Conservation (phyloP, 495 filamentous ascomycete species). For the Penicillium bovifimosum region DNA sequence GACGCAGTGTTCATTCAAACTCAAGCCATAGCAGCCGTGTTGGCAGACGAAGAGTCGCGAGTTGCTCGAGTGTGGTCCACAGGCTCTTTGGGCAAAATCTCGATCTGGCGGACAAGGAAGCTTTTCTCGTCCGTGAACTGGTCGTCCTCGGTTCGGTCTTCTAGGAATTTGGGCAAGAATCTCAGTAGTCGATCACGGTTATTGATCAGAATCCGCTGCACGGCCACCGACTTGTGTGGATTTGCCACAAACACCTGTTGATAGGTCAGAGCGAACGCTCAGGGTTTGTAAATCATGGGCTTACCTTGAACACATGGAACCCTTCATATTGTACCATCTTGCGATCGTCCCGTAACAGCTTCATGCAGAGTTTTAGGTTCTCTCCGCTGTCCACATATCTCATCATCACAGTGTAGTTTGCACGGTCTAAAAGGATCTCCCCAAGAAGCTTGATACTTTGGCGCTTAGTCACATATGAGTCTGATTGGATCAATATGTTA, state of each 20-base stretch:
- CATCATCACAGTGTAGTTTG: slow-evolving; percentile 98
- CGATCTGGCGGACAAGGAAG: slow-evolving; percentile 92
- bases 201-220: slow-evolving; percentile 91
- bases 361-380: slow-evolving; percentile 97
- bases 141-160: slow-evolving; percentile 94
- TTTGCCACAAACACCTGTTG: slow-evolving; percentile 91
- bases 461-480: slow-evolving; percentile 95
- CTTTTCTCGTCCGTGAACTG: slow-evolving; percentile 98
- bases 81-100: slow-evolving; percentile 64
- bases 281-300: slow-evolving; percentile 9
- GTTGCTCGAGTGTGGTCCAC: slow-evolving; percentile 42
- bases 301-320: slow-evolving; percentile 96
- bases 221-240: slow-evolving; percentile 87
- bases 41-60: slow-evolving; percentile 32
- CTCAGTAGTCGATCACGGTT: slow-evolving; percentile 85
- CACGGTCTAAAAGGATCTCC: slow-evolving; percentile 87
- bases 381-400: slow-evolving; percentile 91
- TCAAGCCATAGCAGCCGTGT: slow-evolving; percentile 32
- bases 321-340: slow-evolving; percentile 99
- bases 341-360: slow-evolving; percentile 84
- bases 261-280: slow-evolving; percentile 16
- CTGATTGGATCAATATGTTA: slow-evolving; percentile 76
- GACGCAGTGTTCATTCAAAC: slow-evolving; percentile 10
- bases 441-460: slow-evolving; percentile 97
- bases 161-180: slow-evolving; percentile 86